Evolutionary conservation across 129 eudicot species (phyloP).

Genomic region (sunflower (Helianthus annuus)): DNA sequence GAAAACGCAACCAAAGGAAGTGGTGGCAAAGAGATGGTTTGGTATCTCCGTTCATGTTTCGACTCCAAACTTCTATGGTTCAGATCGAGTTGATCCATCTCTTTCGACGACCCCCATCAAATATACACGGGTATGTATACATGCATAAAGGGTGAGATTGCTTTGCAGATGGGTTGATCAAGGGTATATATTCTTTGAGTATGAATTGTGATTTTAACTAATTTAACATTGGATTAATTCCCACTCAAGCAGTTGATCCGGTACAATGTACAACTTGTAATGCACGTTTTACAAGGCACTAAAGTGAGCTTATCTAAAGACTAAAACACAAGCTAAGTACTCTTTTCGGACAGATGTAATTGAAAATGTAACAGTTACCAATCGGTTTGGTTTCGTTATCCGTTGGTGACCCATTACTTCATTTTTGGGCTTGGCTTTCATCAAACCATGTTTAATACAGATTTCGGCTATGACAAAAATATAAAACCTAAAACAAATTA

Average conservation of each 20-base stretch:
- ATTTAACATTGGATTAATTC: constrained; percentile 37
- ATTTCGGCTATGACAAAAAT: no score
- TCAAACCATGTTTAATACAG: no score
- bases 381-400: no score
- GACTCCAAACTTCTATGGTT: constrained; percentile 46
- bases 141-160: constrained; percentile 18
- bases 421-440: no score
- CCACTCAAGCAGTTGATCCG: constrained; percentile 47
- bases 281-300: no score
- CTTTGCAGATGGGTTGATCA: constrained; percentile 32
- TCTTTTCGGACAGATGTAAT: no score
- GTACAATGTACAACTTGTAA: background rate
- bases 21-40: constrained; percentile 58
- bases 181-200: constrained; percentile 67
- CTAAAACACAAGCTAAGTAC: no score
- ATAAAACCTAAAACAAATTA: no score
- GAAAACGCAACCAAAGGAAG: constrained; percentile 57
- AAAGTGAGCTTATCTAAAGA: no score
- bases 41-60: constrained; percentile 54
- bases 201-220: constrained; percentile 36
- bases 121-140: background rate
- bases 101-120: background rate
- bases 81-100: constrained; percentile 46
- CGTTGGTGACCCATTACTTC: no score
- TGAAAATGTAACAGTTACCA: no score